These are phyloP conservation scores for Sporothrix euskadiensis DNA, from an alignment of 2,329 filamentous ascomycete species.

Conservation along the genomic window DNA sequence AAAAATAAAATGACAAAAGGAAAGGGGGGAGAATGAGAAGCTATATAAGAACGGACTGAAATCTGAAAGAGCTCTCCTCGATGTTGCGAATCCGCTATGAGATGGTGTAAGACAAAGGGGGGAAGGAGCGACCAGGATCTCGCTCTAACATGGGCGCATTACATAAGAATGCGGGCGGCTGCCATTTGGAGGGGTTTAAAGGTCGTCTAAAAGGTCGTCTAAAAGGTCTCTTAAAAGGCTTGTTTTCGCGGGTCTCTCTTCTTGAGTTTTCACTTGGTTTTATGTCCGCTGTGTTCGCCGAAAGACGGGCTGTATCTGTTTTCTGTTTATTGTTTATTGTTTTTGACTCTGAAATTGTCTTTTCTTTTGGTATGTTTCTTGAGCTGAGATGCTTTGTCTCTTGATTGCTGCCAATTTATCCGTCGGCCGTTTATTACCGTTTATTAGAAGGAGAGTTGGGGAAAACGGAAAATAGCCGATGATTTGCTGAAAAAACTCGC, in stretches of 20 bases:
- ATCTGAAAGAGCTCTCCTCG: not conserved
- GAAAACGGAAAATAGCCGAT: not conserved
- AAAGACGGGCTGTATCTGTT: not conserved
- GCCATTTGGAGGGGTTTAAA: not conserved
- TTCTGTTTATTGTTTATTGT: not conserved
- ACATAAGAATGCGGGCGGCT: not conserved
- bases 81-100: not conserved
- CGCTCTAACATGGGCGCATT: slow-evolving; percentile 1
- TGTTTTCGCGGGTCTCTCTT: not conserved
- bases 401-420: not conserved
- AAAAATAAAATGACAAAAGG: not conserved
- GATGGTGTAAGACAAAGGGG: slow-evolving; percentile 16
- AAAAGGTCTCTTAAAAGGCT: too few species aligned
- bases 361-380: not conserved
- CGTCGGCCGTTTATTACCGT: not conserved
- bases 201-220: too few species aligned
- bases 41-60: not conserved
- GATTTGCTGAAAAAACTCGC: not conserved
- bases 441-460: not conserved
- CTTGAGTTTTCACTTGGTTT: not conserved
- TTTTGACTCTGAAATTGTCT: not conserved
- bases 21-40: not conserved
- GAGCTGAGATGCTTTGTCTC: slow-evolving; percentile 18
- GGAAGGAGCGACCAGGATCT: not conserved
- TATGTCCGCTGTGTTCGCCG: not conserved